Conservation (phyloP, 2,329 filamentous ascomycete genomes). For the Cladophialophora psammophila region DNA sequence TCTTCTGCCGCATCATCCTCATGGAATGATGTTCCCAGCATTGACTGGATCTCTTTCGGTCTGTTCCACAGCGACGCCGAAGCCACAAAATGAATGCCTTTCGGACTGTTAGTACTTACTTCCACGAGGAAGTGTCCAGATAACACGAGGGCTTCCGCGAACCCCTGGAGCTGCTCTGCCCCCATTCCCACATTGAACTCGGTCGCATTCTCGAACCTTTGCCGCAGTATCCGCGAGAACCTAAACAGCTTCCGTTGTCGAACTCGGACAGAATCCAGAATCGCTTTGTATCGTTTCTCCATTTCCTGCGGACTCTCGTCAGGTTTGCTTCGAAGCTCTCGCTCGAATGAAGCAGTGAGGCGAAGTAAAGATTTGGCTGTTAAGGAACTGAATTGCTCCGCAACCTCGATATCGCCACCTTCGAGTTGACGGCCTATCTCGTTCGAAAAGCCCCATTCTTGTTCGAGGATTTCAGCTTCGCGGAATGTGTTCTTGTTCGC, state of each 20-base stretch:
- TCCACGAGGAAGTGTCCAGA: constrained; percentile 89
- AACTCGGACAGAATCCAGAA: constrained; percentile 93
- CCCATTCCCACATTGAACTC: constrained; percentile 87
- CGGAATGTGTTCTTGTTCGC: constrained; percentile 99
- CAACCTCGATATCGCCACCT: constrained; percentile 93
- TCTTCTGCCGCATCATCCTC: constrained; percentile 75
- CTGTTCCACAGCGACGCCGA: constrained; percentile 79
- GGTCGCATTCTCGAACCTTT: constrained; percentile 94
- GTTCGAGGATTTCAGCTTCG: constrained; percentile 94
- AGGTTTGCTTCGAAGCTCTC: constrained; percentile 82
- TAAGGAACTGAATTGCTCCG: constrained; percentile 90
- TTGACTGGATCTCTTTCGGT: constrained; percentile 80
- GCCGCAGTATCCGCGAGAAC: constrained; percentile 87
- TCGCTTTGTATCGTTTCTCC: constrained; percentile 96
- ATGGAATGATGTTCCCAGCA: constrained; percentile 81
- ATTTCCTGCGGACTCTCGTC: constrained; percentile 86
- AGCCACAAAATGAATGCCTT: constrained; percentile 82
- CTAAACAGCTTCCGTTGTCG: constrained; percentile 95
- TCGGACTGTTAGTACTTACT: constrained; percentile 69
- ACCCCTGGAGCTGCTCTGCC: constrained; percentile 72
- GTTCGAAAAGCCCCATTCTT: constrained; percentile 98
- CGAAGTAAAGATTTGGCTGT: constrained; percentile 92
- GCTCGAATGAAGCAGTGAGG: constrained; percentile 88
- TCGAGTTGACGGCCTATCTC: constrained; percentile 90
- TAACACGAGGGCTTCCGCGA: constrained; percentile 80